Percentiles rank a stretch among this genome's conserved stretches.
Evolutionary conservation across 169 alveolate genomes (phyloP).

Genomic region (Cytauxzoon felis): DNA sequence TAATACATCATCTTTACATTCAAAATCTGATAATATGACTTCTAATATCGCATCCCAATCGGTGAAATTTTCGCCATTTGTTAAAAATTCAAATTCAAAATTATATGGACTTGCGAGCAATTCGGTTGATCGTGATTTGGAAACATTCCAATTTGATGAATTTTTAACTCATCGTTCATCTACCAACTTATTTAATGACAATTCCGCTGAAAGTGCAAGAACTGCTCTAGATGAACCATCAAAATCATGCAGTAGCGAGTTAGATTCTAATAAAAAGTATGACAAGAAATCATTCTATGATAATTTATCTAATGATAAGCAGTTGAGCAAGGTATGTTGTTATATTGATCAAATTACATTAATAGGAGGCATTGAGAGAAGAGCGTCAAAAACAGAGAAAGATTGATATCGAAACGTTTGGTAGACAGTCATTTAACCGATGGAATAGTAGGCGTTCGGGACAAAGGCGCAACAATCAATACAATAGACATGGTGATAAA

Average conservation of each 20-base stretch:
- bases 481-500: conserved; percentile 23
- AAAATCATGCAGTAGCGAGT: background rate
- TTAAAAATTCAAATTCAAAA: background rate
- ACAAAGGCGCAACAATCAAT: conserved; percentile 45
- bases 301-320: conserved; percentile 50
- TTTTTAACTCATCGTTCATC: background rate
- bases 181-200: background rate
- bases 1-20: background rate
- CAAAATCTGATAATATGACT: conserved; percentile 1
- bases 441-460: conserved; percentile 44
- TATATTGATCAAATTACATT: conserved; percentile 39
- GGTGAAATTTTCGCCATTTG: background rate
- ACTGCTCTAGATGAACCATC: background rate
- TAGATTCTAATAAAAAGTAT: conserved; percentile 7
- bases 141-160: conserved; percentile 23
- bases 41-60: background rate
- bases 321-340: conserved; percentile 43
- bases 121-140: conserved; percentile 6
- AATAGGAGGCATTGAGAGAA: conserved; percentile 52
- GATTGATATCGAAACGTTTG: conserved; percentile 76
- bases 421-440: conserved; percentile 65
- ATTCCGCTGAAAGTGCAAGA: background rate
- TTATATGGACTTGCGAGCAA: background rate
- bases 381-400: conserved; percentile 72
- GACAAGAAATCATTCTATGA: conserved; percentile 79